These are phyloP conservation scores for Leishmania turanica DNA, from an alignment of 208 protist genomes.

Conservation along the genomic window DNA sequence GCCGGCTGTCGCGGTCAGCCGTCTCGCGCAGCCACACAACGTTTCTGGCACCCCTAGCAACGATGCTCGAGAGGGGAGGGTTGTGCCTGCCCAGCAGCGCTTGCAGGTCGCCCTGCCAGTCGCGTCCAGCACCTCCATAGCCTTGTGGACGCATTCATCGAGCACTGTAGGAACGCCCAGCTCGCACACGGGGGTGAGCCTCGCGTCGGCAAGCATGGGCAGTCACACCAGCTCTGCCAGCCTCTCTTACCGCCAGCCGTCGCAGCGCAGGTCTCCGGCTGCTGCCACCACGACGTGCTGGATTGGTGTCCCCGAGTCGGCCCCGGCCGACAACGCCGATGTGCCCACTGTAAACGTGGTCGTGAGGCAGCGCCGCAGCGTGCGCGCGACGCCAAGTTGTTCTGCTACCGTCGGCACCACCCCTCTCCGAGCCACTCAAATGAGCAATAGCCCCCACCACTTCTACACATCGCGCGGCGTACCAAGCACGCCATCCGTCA, in stretches of 20 bases:
- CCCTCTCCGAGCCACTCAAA: not conserved
- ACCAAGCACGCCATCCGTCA: not conserved
- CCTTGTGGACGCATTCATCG: slow-evolving; percentile 5
- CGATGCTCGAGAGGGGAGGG: not conserved
- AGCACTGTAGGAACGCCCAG: slow-evolving; percentile 14
- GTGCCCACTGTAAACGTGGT: slow-evolving; percentile 28
- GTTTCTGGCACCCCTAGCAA: not conserved
- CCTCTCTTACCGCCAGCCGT: slow-evolving; percentile 2
- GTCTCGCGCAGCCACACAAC: not conserved
- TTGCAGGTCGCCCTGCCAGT: slow-evolving; percentile 17
- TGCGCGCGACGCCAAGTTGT: slow-evolving; percentile 8
- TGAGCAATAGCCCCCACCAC: not conserved
- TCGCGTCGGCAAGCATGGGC: not conserved
- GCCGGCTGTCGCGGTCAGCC: not conserved
- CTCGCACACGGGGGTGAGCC: slow-evolving; percentile 2
- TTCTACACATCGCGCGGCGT: not conserved
- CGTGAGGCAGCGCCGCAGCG: slow-evolving; percentile 25
- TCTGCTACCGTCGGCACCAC: slow-evolving; percentile 5
- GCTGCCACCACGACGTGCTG: slow-evolving; percentile 11
- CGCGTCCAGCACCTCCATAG: not conserved
- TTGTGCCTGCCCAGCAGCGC: slow-evolving; percentile 7
- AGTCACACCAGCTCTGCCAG: slow-evolving; percentile 5
- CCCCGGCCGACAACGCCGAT: slow-evolving; percentile 5
- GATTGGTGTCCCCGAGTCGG: slow-evolving; percentile 12
- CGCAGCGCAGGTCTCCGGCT: not conserved